A percentile compares a stretch with the other conserved stretches of the same genome.
phyloP scores from a whole-genome alignment of 2,329 filamentous ascomycete genomes.

The Calonectria ilicicola region DNA sequence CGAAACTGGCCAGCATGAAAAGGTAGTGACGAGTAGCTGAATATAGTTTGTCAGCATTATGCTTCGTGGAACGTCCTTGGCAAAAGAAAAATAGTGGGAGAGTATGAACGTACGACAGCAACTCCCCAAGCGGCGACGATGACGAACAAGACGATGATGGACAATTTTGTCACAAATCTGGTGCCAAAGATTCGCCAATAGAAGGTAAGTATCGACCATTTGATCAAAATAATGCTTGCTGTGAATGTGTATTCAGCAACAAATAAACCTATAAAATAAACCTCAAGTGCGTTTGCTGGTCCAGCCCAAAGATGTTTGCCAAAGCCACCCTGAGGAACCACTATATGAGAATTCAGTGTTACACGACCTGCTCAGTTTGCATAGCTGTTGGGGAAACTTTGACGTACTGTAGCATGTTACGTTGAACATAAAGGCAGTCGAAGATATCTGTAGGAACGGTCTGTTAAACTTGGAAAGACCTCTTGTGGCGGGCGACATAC shows the following conservation, averaged over 20 bases:
- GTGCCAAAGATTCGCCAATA: background rate
- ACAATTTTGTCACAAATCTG: background rate
- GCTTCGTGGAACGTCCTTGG: too few relatives aligned
- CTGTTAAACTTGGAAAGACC: background rate
- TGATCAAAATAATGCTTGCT: background rate
- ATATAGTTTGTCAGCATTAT: background rate
- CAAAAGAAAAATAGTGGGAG: too few relatives aligned
- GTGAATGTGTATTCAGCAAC: background rate
- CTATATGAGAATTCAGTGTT: background rate
- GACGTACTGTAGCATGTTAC: background rate
- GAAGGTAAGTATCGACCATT: background rate
- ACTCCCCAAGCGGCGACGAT: background rate
- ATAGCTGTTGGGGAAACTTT: background rate
- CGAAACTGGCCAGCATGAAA: background rate
- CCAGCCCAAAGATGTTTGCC: background rate
- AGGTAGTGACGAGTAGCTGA: background rate
- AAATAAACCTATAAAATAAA: background rate
- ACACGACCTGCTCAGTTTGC: fast-evolving
- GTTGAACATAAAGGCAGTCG: background rate
- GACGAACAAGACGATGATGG: background rate
- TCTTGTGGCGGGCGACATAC: background rate
- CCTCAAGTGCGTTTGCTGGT: background rate
- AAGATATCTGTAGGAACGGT: background rate
- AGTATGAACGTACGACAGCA: background rate
- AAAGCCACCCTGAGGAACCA: background rate